Conservation (phyloP, 805 yeast species). For the Cyberlindnera meyerae region DNA sequence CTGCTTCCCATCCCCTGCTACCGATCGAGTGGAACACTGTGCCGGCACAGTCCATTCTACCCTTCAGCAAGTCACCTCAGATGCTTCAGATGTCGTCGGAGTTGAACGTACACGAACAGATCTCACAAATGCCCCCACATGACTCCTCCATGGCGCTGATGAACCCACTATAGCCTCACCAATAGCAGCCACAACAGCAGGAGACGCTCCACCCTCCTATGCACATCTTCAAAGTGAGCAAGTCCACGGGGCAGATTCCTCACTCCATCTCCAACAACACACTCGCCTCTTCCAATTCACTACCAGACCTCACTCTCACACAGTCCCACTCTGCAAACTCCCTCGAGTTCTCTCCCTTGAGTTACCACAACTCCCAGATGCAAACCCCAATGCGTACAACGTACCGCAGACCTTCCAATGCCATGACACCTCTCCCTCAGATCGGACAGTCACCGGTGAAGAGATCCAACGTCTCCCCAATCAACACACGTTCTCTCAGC, state of each 20-base stretch:
- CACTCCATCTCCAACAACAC: slow-evolving; percentile 28
- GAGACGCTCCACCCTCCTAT: slow-evolving; percentile 15
- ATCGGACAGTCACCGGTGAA: slow-evolving; percentile 15
- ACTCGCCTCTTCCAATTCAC: slow-evolving; percentile 29
- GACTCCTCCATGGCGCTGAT: too few relatives aligned
- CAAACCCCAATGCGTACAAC: slow-evolving; percentile 3
- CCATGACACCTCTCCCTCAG: slow-evolving; percentile 16
- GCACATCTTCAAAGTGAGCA: slow-evolving; percentile 15
- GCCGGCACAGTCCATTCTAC: slow-evolving; percentile 1
- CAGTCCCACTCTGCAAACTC: slow-evolving; percentile 24
- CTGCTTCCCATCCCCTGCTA: slow-evolving; percentile 8
- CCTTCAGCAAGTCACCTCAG: slow-evolving; percentile 1
- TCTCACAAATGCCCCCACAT: slow-evolving; percentile 9
- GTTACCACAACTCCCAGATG: slow-evolving; percentile 7
- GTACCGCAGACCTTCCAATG: slow-evolving; percentile 15
- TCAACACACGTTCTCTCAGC: slow-evolving; percentile 7
- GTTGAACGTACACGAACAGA: slow-evolving; percentile 4
- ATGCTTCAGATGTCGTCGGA: slow-evolving; percentile 12
- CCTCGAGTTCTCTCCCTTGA: slow-evolving; percentile 8
- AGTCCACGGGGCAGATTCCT: slow-evolving; percentile 4
- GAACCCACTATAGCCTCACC: not conserved
- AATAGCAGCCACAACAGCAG: slow-evolving; percentile 6
- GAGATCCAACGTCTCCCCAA: slow-evolving; percentile 5
- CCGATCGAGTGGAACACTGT: slow-evolving; percentile 5
- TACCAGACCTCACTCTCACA: slow-evolving; percentile 26